Base-by-base conservation (phyloP, 2,329 filamentous ascomycete species). In the Nemania diffusa region DNA sequence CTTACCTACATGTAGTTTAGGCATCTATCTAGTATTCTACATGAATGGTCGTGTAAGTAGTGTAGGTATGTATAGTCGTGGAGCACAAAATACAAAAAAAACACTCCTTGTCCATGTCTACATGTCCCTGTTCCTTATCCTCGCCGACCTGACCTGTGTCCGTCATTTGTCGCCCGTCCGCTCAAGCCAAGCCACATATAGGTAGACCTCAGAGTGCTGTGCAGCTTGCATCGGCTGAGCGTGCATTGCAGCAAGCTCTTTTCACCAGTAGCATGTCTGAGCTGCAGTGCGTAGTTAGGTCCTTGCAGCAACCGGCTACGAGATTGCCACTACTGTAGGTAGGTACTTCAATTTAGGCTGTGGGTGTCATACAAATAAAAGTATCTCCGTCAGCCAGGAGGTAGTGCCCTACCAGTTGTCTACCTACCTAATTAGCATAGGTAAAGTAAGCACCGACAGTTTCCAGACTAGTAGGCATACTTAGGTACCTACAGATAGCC, bases 201-300 rank as follows among this genome's bases (percentile, higher is more conserved):
- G 46, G 22, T 46, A 65, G 26, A 61, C 29, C 57, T 56, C 57
- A 59, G 27, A 65, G 67, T 66, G 13, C 67, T 66, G 55, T 67
- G 59, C 55, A 66, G 56, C 58, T 60, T 66, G 63, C 67, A 61
- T 66, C 42, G 51, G 59, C 59, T 66, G 66, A 63, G 63, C 42
- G 37, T 66, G 59, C 63, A 62, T 67, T 67, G 67, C 63, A 66
- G 67, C n/a, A 59, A 44, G 52, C 32, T 42, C 60, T n/a, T 56
- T 52, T 64, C 51, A 24, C 67, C 59, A 66, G 67, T 69, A 63
- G 51, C 44, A 52, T 32, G 58, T 46, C 24, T 27, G 46, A 62
- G 62, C 24, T 58, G 62, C 57, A 51, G 58, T 40, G 52, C 46
- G 27, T 53, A 65, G 58, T 65, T 68, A 65, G 66, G 66, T 65